Percentiles rank a stretch among this genome's conserved stretches.
Evolutionary conservation across 805 yeast species (phyloP).

Genomic region (Lipomyces sp.): DNA sequence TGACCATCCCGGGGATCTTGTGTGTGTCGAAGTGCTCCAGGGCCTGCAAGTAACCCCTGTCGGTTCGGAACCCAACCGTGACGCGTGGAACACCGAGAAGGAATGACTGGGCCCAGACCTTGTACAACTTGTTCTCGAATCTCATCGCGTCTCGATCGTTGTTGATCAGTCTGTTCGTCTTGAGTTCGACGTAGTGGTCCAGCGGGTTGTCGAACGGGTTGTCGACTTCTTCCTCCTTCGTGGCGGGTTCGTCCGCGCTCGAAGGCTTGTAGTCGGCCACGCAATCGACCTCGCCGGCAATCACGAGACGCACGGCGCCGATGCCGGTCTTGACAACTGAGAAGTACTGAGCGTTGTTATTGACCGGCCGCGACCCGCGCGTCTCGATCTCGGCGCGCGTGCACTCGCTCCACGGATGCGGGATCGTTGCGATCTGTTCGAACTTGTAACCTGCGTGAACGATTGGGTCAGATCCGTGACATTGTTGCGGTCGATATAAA

Average conservation of each 20-base stretch:
- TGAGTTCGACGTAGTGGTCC: conserved; percentile 78
- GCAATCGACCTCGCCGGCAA: conserved; percentile 93
- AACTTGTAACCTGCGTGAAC: conserved; percentile 90
- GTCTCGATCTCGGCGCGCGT: conserved; percentile 65
- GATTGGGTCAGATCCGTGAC: conserved; percentile 31
- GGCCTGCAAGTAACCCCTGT: conserved; percentile 55
- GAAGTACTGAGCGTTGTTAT: conserved; percentile 71
- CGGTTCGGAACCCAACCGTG: conserved; percentile 84
- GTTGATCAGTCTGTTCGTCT: conserved; percentile 60
- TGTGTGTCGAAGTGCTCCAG: conserved; percentile 77
- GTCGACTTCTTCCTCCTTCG: conserved; percentile 11
- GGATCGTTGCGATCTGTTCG: conserved; percentile 71
- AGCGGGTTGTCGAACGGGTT: conserved; percentile 45
- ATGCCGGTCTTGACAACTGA: conserved; percentile 83
- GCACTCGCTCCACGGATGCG: conserved; percentile 69
- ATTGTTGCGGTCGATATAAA: neutral
- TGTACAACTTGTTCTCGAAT: conserved; percentile 74
- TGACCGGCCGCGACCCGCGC: conserved; percentile 57
- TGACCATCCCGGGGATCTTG: conserved; percentile 68
- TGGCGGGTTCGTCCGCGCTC: conserved; percentile 38
- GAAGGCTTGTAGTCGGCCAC: conserved; percentile 78
- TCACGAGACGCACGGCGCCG: conserved; percentile 61
- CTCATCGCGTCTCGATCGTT: conserved; percentile 55
- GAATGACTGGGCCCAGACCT: conserved; percentile 92
- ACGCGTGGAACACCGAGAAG: conserved; percentile 78